Conservation (phyloP, 2,329 filamentous ascomycete species). For the Hypocreales sp. region DNA sequence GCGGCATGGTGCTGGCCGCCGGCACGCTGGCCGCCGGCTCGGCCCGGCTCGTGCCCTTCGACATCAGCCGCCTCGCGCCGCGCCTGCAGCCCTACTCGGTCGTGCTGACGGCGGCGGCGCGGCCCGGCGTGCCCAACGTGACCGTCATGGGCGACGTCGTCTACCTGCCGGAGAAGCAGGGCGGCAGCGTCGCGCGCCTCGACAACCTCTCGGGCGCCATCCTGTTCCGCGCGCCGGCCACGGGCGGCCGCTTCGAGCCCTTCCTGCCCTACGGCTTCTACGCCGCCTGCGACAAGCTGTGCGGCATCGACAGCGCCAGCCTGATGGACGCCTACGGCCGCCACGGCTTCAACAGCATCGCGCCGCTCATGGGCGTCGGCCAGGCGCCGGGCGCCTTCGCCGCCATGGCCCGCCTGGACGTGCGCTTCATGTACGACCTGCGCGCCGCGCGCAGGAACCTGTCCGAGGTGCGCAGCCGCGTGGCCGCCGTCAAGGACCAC, state of each 20-base stretch:
- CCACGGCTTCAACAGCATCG: slow-evolving; percentile 27
- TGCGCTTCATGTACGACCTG: slow-evolving; percentile 29
- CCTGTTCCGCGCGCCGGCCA: slow-evolving; percentile 19
- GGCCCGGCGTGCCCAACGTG: slow-evolving; percentile 15
- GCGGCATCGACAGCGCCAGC: slow-evolving; percentile 17
- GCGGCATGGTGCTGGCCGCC: slow-evolving; percentile 16
- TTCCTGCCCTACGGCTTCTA: slow-evolving; percentile 30
- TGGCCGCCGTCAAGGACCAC: slow-evolving; percentile 22
- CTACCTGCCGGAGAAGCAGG: slow-evolving; percentile 26
- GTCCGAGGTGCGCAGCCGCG: slow-evolving; percentile 20
- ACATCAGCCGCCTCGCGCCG: slow-evolving; percentile 18
- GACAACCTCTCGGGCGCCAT: slow-evolving; percentile 29
- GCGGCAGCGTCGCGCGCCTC: slow-evolving; percentile 27
- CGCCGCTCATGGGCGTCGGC: slow-evolving; percentile 23
- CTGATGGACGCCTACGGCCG: slow-evolving; percentile 17
- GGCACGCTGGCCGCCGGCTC: slow-evolving; percentile 17
- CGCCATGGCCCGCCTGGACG: slow-evolving; percentile 21
- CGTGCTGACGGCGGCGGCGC: slow-evolving; percentile 18
- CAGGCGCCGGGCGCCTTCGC: slow-evolving; percentile 20
- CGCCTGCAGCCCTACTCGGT: slow-evolving; percentile 22
- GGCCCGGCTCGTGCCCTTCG: slow-evolving; percentile 19
- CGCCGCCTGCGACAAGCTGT: slow-evolving; percentile 24
- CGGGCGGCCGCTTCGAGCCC: slow-evolving; percentile 19
- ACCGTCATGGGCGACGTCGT: slow-evolving; percentile 20
- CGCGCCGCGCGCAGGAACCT: slow-evolving; percentile 27